Evolutionary conservation across 495 filamentous ascomycete genomes (phyloP), one percentile per base, ranked within the genome.

Genomic region (Aspergillus sclerotioniger): DNA sequence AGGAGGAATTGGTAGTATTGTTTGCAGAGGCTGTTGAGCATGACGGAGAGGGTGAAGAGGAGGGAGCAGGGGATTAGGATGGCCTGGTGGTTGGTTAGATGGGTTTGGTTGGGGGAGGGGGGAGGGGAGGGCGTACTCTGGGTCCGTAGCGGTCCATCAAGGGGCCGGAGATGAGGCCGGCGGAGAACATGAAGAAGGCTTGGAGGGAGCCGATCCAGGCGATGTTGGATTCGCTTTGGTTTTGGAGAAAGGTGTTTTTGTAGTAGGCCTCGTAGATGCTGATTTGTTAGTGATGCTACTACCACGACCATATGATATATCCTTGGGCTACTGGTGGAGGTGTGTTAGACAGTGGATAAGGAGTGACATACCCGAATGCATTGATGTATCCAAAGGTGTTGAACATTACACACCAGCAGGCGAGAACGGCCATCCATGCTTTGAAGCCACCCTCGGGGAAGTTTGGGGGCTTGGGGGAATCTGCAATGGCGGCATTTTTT

Each of bases 1-100:
- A 87, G 77, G 65, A 82, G 71, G 64, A 85, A 78, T 28, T 86
- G 84, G 65, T 73, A 86, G 69, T 82, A 86, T 47, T 76, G 51
- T 6, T 52, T 74, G 65, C 80, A 81, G 0, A 85, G 64, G 44
- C 71, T 77, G 7, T 70, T 72, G 70, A 85, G 72, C 77, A 85
- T 82, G 7, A 77, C 48, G 9, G 67, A 61, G 16, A 78, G 37
- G 15, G 76, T 55, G 41, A 63, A 54, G 8, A 63, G 39, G 10
- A 59, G 46, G 0, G 50, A 53, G 32, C 43, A 64, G 10, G 61
- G 57, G 37, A 54, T 53, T 3, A 64, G 6, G 32, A 66, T 55
- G 8, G 57, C 9, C 56, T 61, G 31, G 9, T 39, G 35, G n/a
- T 20, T 49, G 13, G 35, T n/a, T 28, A 45, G n/a, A 37, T 47